A percentile compares a stretch with the other conserved stretches of the same genome.
phyloP scores from a whole-genome alignment of 2,329 filamentous ascomycete species.

The Nemania sp. region DNA sequence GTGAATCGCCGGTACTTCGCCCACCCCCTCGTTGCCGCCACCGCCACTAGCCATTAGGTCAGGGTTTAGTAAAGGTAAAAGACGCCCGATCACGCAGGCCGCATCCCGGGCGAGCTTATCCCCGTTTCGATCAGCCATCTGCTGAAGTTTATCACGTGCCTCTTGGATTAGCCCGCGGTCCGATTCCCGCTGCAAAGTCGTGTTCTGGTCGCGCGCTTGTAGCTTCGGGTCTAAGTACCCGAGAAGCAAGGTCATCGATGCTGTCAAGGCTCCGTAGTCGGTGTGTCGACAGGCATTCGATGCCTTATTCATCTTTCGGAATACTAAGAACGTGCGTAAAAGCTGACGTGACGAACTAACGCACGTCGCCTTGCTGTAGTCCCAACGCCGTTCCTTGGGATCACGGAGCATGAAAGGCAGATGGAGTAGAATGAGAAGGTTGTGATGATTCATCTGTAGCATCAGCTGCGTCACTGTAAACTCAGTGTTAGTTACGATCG shows the following conservation, averaged over 20 bases:
- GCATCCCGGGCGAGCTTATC: constrained; percentile 59
- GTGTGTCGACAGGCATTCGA: constrained; percentile 60
- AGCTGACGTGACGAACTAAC: constrained; percentile 64
- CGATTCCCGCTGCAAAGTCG: constrained; percentile 45
- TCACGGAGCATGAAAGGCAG: constrained; percentile 66
- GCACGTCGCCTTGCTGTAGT: constrained; percentile 63
- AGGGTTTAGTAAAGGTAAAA: constrained; percentile 55
- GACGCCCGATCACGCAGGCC: constrained; percentile 57
- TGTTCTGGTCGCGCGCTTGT: constrained; percentile 40
- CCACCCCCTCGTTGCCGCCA: constrained; percentile 23
- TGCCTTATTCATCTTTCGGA: constrained; percentile 55
- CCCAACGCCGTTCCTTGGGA: constrained; percentile 54
- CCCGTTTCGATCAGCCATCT: constrained; percentile 54
- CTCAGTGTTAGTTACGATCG: constrained; percentile 11
- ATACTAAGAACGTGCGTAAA: constrained; percentile 61
- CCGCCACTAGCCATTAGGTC: constrained; percentile 30
- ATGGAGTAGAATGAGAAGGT: constrained; percentile 64
- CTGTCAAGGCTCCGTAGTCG: constrained; percentile 65
- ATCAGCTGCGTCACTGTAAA: constrained; percentile 52
- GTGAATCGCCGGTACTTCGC: constrained; percentile 48
- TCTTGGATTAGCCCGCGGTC: constrained; percentile 56
- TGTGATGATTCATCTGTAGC: constrained; percentile 64
- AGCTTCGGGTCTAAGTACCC: constrained; percentile 59
- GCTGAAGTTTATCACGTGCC: constrained; percentile 54
- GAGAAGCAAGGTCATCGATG: constrained; percentile 63